Evolutionary conservation across 179 eudicot species (phyloP).

Genomic region (Patellifolia procumbens): DNA sequence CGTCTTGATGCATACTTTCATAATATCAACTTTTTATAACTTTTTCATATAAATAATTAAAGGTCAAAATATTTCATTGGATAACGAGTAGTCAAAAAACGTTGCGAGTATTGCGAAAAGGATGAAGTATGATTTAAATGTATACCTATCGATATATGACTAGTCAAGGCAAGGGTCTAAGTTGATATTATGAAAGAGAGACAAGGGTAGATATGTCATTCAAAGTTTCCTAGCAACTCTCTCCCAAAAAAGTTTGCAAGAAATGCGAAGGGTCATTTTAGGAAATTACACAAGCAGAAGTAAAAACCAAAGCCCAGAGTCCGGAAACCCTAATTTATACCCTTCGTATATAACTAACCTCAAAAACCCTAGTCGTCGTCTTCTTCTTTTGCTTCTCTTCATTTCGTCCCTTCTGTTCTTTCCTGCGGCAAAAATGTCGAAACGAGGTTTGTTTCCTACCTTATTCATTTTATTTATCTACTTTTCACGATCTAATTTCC

Average conservation of each 20-base stretch:
- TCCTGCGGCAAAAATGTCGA: constrained; percentile 53
- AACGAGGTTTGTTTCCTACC: constrained; percentile 46
- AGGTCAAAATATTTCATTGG: too few species aligned
- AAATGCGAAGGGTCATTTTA: not conserved
- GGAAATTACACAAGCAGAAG: not conserved
- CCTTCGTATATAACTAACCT: constrained; percentile 18
- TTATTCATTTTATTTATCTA: not conserved
- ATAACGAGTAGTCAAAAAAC: too few species aligned
- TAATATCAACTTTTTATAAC: too few species aligned
- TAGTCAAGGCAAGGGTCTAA: too few species aligned
- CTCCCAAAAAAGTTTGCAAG: not conserved
- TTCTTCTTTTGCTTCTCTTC: not conserved
- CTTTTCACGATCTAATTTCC: not conserved
- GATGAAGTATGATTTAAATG: too few species aligned
- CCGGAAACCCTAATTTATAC: constrained; percentile 29
- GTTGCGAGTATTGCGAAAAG: too few species aligned
- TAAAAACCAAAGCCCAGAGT: not conserved
- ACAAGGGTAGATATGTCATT: too few species aligned
- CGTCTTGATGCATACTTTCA: too few species aligned
- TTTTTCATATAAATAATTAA: too few species aligned
- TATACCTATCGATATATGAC: too few species aligned
- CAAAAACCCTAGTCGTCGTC: constrained; percentile 24
- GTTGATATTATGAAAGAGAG: too few species aligned
- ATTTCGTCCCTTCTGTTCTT: not conserved
- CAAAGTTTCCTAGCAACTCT: not conserved